Evolutionary conservation across 1,284 basidiomycete genomes (phyloP), one percentile per base, ranked within the genome.

Genomic region (Ustilago hordei): DNA sequence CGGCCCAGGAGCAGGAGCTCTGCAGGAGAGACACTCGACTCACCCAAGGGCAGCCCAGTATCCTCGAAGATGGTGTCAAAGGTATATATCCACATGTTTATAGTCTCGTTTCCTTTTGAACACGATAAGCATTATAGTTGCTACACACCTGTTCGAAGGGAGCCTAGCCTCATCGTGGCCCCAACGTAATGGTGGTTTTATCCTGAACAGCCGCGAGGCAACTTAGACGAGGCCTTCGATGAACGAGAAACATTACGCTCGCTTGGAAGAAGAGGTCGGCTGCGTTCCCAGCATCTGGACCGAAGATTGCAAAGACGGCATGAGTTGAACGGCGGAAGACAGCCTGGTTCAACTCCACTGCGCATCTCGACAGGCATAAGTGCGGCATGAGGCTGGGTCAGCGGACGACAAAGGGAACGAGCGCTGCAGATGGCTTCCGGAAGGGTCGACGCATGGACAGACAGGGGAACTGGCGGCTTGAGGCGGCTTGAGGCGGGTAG

Each of bases 311-410:
- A 15, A 34, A 47, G 38, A 23, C 23, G 15, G n/a, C 7, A 12
- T 7, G 15, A 35, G 35, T 39, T 50, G 38, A 17, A 43, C 47
- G 47, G 32, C 60, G 31, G 32, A 28, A 45, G 28, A 11, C 13
- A 5, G 19, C 38, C 17, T 12, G 17, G 38, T 6, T 54, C 58
- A 71, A 71, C 69, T 71, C 69, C 64, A 71, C 69, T 31, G 43
- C 63, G 69, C 69, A 71, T 65, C 60, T 62, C 66, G 69, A 71
- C 69, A 71, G 64, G 41, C 57, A 50, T 41, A 7, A 31, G 38
- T n/a, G 55, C 48, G 36, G 60, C 53, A 61, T 9, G 41, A 31
- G 41, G 8, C 32, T 28, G 32, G 23, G n/a, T 47, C n/a, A 15
- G 31, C n/a, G 19, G 28, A 32, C 53, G 28, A 28, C 52, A 12